These are phyloP conservation scores for Byssochlamys sp. DNA, from an alignment of 2,329 filamentous ascomycete species.

Conservation along the genomic window DNA sequence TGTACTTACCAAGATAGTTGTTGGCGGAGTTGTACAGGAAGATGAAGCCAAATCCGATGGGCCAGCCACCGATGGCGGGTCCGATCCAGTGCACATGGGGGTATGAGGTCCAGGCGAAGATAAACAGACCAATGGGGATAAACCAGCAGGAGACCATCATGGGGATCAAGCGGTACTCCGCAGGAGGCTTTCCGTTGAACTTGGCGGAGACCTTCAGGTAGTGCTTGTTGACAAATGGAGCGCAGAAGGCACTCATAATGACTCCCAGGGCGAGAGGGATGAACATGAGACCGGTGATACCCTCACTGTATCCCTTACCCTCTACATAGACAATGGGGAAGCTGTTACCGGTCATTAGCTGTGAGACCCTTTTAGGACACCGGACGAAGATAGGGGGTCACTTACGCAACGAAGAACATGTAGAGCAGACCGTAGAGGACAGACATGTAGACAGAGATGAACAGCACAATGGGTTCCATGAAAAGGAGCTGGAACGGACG, in stretches of 20 bases:
- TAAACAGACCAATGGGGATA: conserved; percentile 57
- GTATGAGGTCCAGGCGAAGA: conserved; percentile 63
- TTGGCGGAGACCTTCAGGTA: conserved; percentile 57
- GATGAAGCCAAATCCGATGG: conserved; percentile 71
- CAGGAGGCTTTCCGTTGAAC: conserved; percentile 62
- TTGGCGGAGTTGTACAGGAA: conserved; percentile 73
- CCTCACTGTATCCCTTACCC: conserved; percentile 67
- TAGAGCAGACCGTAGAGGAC: conserved; percentile 51
- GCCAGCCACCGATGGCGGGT: conserved; percentile 60
- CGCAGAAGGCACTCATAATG: conserved; percentile 53
- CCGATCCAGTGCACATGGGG: conserved; percentile 58
- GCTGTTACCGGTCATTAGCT: conserved; percentile 13
- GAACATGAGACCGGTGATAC: conserved; percentile 75
- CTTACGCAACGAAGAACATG: conserved; percentile 43
- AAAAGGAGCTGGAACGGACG: conserved; percentile 81
- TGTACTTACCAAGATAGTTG: conserved; percentile 51
- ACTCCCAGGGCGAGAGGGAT: conserved; percentile 74
- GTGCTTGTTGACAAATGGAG: conserved; percentile 69
- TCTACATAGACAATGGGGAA: conserved; percentile 59
- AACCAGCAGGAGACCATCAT: conserved; percentile 73
- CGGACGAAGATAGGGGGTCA: conserved; percentile 34
- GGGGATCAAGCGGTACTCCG: conserved; percentile 68
- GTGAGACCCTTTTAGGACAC: too few relatives aligned
- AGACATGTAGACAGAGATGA: conserved; percentile 77
- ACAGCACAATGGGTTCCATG: conserved; percentile 71